These are phyloP conservation scores for Orbilia oligospora DNA, from an alignment of 2,329 filamentous ascomycete species.

Conservation along the genomic window DNA sequence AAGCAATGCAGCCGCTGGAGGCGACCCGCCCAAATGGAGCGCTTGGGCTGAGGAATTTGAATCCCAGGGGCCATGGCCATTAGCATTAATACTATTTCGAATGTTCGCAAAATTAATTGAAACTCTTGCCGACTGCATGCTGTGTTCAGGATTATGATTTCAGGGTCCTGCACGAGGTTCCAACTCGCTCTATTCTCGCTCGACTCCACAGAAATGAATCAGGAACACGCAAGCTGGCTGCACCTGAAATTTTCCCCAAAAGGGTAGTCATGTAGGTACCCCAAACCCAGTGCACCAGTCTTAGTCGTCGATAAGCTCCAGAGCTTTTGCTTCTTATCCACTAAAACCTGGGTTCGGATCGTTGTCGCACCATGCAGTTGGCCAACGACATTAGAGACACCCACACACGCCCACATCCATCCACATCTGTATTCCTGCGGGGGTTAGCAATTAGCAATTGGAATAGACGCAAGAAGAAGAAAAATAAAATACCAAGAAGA, in stretches of 20 bases:
- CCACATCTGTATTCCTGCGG: constrained; percentile 45
- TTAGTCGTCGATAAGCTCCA: constrained; percentile 40
- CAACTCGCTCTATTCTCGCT: constrained; percentile 39
- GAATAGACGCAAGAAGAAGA: constrained; percentile 53
- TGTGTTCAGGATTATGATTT: constrained; percentile 50
- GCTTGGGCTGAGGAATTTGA: constrained; percentile 46
- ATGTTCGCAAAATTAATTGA: constrained; percentile 16
- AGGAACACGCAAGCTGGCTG: constrained; percentile 59
- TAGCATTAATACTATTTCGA: background rate
- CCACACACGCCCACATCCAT: constrained; percentile 45
- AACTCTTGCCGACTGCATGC: constrained; percentile 41
- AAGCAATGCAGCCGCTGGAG: constrained; percentile 45
- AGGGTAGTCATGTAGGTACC: constrained; percentile 27
- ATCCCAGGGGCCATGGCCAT: constrained; percentile 17
- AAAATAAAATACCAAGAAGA: constrained; percentile 39
- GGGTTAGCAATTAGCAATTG: constrained; percentile 38
- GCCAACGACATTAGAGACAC: constrained; percentile 45
- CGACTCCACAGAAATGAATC: constrained; percentile 56
- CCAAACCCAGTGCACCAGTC: constrained; percentile 15
- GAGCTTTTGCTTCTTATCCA: constrained; percentile 46
- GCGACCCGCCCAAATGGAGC: constrained; percentile 33
- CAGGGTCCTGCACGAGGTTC: constrained; percentile 45
- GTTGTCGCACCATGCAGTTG: constrained; percentile 55
- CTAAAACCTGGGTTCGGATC: constrained; percentile 54
- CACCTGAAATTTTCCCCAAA: constrained; percentile 57